phyloP scores from a whole-genome alignment of 139 green algal species.

The Marvania coccoides region DNA sequence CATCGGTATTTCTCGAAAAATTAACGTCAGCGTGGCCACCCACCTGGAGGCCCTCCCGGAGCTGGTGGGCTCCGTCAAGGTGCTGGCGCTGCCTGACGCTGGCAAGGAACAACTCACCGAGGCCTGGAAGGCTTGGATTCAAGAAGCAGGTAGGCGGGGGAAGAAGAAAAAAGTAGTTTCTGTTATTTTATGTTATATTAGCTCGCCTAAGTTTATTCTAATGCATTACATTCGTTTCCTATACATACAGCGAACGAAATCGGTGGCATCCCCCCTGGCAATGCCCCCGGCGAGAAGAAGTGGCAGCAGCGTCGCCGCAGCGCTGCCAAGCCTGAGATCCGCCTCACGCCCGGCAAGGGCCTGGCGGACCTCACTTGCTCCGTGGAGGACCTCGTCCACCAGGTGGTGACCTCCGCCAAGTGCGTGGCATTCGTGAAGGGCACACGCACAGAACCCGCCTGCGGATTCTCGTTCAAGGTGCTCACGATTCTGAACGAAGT shows the following conservation, averaged over 20 bases:
- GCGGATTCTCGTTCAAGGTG: slow-evolving; percentile 83
- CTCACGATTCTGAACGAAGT: slow-evolving; percentile 65
- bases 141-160: slow-evolving; percentile 43
- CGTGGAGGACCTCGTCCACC: slow-evolving; percentile 67
- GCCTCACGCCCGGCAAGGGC: slow-evolving; percentile 70
- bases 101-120: slow-evolving; percentile 59
- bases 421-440: slow-evolving; percentile 91
- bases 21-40: slow-evolving; percentile 49
- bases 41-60: slow-evolving; percentile 70
- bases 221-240: too few species aligned
- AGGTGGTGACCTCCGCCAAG: slow-evolving; percentile 72
- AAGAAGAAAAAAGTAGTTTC: too few species aligned
- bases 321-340: slow-evolving; percentile 60
- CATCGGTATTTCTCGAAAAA: slow-evolving; percentile 60
- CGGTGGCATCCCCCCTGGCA: slow-evolving; percentile 71
- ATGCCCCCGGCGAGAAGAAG: slow-evolving; percentile 53
- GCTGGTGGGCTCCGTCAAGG: slow-evolving; percentile 42
- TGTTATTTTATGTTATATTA: too few species aligned
- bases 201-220: too few species aligned
- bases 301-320: slow-evolving; percentile 42
- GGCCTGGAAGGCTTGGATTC: slow-evolving; percentile 79
- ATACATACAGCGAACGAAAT: slow-evolving; percentile 53
- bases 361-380: slow-evolving; percentile 59
- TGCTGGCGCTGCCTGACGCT: slow-evolving; percentile 34
- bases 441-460: slow-evolving; percentile 74